Evolutionary conservation across 768 basidiomycete genomes (phyloP), one percentile per base, ranked within the genome.

Genomic region (Psilocybe tampanensis): DNA sequence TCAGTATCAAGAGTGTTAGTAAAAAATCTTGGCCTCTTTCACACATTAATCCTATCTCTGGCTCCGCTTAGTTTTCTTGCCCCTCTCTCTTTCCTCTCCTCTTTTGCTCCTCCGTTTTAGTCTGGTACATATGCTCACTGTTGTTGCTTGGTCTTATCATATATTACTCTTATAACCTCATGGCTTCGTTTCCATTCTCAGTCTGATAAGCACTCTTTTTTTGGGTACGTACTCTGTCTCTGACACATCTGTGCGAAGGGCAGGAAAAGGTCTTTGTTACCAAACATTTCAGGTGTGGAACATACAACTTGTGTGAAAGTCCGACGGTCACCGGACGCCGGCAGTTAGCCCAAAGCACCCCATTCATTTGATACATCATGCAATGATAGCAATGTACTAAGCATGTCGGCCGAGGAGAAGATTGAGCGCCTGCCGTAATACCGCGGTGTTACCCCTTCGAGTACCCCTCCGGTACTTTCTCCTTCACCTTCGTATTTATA

Each of bases 1-100:
- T 80, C 68, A 71, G 70, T 84, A 83, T 72, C 79, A 82, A 75
- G 84, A 86, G 72, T 89, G 87, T 73, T 89, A 86, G 80, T 70
- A 66, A 29, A 29, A 29, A 29, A 51, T 54, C 72, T 68, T 61
- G 63, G 53, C 62, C 56, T 65, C 65, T 68, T 59, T 68, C 58
- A 61, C 36, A 65, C 60, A 54, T 62, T 45, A 61, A 47, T 61
- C 49, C 49, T 42, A 51, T 64, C 56, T 66, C 54, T 63, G 56
- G 54, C 52, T 59, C 62, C 53, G 62, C 58, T 52, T 70, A 64
- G 60, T 65, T 47, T 29, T 47, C 53, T 36, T 55, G 44, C 39
- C 22, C 39, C n/a, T n/a, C n/a, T n/a, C n/a, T n/a, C n/a, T n/a
- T n/a, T 32, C 33, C 47, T 55, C 61, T 66, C 60, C 67, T 64